Percentiles rank a stretch among this genome's conserved stretches.
Conservation (phyloP, 192 early-diverging fungal species). For the Funneliformis mosseae region DNA sequence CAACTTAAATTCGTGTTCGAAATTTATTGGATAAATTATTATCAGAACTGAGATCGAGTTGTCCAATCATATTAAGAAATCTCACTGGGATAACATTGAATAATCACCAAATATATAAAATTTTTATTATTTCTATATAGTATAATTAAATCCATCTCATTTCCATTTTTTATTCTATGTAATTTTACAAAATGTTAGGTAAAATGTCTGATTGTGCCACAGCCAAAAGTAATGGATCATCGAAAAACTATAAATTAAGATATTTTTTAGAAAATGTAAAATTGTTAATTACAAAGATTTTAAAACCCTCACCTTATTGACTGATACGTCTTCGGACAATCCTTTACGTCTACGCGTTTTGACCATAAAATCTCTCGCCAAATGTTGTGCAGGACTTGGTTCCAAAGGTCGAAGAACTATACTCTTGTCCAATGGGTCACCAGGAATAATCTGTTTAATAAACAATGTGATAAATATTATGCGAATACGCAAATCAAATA, state of each 20-base stretch:
- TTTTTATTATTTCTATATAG: no score
- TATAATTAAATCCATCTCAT: no score
- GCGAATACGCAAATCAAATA: not conserved
- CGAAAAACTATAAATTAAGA: slow-evolving; percentile 46
- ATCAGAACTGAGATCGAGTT: no score
- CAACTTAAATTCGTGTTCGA: not conserved
- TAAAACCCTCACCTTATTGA: slow-evolving; percentile 68
- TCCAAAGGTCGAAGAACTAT: slow-evolving; percentile 90
- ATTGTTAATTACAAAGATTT: not conserved
- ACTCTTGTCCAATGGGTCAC: slow-evolving; percentile 90
- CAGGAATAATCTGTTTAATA: slow-evolving; percentile 73
- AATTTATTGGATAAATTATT: not conserved
- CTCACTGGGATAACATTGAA: no score
- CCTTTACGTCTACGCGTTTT: slow-evolving; percentile 97
- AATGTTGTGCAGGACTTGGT: slow-evolving; percentile 79
- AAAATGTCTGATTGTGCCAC: slow-evolving; percentile 52
- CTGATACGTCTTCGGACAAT: slow-evolving; percentile 77
- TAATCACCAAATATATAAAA: no score
- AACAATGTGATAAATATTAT: not conserved
- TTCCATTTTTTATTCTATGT: no score
- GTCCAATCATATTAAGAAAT: no score
- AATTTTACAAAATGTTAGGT: not conserved
- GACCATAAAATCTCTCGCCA: slow-evolving; percentile 98
- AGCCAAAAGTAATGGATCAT: slow-evolving; percentile 65
- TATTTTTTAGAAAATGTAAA: not conserved